A percentile compares a stretch with the other conserved stretches of the same genome.
phyloP scores from a whole-genome alignment of 108 stramenopile species.

The Nitzschia sp. region DNA sequence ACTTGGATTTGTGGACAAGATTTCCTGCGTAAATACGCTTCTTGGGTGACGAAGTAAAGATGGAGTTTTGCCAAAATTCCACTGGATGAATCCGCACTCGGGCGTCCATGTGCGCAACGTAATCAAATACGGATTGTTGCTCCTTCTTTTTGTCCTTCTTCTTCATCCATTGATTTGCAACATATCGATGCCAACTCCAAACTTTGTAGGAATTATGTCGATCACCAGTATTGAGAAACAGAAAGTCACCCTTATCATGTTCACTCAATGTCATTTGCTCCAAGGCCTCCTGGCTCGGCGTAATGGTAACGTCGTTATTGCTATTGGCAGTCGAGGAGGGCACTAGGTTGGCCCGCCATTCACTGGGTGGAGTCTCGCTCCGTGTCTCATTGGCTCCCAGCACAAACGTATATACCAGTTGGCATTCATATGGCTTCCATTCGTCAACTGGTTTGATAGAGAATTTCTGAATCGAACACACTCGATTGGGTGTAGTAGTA shows the following conservation, averaged over 20 bases:
- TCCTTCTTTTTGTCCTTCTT: too few species aligned
- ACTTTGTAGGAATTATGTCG: not conserved
- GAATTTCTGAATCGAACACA: conserved; percentile 6
- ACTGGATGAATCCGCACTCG: not conserved
- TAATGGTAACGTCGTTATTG: not conserved
- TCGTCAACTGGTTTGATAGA: not conserved
- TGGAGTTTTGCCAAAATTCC: conserved; percentile 2
- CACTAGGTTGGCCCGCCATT: not conserved
- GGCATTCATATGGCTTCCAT: conserved; percentile 1
- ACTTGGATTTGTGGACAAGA: conserved; percentile 2
- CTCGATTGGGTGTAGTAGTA: not conserved
- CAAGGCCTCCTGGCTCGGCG: not conserved
- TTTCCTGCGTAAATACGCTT: not conserved
- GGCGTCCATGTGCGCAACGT: not conserved
- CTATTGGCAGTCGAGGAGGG: too few species aligned
- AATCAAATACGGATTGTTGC: too few species aligned
- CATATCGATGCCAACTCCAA: conserved; percentile 5
- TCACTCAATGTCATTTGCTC: not conserved
- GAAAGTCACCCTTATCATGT: not conserved
- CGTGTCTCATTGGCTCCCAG: not conserved
- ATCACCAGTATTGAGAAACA: not conserved
- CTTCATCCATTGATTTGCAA: not conserved
- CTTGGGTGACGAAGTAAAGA: not conserved
- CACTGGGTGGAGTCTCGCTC: not conserved
- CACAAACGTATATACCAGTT: not conserved